phyloP scores from a whole-genome alignment of 176 grass and related monocot species.

The Aegilops speltoides region DNA sequence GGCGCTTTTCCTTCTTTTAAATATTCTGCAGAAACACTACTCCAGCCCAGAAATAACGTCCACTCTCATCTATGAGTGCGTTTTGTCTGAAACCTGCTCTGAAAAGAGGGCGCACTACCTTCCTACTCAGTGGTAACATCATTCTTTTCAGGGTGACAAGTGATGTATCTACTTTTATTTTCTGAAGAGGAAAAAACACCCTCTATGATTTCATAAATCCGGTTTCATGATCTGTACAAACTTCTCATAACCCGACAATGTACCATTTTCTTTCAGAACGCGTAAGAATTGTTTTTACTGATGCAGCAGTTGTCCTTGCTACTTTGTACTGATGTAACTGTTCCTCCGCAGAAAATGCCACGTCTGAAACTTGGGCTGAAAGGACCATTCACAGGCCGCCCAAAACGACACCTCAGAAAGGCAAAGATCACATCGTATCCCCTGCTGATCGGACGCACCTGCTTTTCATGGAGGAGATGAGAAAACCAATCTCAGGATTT shows the following conservation, averaged over 20 bases:
- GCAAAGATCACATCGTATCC: background rate
- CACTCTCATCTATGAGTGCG: background rate
- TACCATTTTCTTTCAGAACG: too few relatives aligned
- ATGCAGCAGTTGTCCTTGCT: background rate
- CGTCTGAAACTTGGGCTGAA: background rate
- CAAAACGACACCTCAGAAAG: background rate
- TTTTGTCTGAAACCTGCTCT: background rate
- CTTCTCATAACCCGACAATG: background rate
- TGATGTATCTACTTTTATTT: background rate
- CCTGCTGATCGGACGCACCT: background rate
- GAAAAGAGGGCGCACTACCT: background rate
- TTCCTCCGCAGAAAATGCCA: background rate
- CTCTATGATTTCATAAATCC: background rate
- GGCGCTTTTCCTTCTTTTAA: too few relatives aligned
- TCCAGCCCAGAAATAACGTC: background rate
- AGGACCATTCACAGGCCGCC: background rate
- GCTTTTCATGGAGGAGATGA: background rate
- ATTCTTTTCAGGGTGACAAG: background rate
- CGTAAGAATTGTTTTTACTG: too few relatives aligned
- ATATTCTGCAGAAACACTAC: too few relatives aligned
- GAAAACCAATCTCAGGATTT: background rate
- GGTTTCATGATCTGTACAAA: background rate
- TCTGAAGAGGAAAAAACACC: background rate
- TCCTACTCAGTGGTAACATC: background rate
- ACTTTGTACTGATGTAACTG: background rate